These are phyloP conservation scores for Striga hermonthica DNA, from an alignment of 305 asterid genomes.

Conservation along the genomic window DNA sequence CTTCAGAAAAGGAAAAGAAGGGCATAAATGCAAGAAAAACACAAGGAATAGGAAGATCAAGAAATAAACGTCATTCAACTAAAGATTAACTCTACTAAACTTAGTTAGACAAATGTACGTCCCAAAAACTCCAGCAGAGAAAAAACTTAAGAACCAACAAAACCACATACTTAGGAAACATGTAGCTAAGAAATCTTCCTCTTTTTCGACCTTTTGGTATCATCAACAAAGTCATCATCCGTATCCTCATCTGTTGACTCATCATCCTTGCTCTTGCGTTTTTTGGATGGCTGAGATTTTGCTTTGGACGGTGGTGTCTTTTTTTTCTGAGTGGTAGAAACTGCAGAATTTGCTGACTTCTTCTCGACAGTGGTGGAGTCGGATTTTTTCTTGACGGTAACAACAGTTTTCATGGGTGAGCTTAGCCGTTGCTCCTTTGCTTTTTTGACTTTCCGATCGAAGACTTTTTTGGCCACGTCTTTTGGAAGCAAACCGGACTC, in stretches of 20 bases:
- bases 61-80: too few species aligned
- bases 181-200: slow-evolving; percentile 39
- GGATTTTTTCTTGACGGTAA: slow-evolving; percentile 48
- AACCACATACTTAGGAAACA: too few species aligned
- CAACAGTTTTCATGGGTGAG: slow-evolving; percentile 64
- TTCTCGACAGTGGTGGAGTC: slow-evolving; percentile 36
- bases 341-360: slow-evolving; percentile 38
- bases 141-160: too few species aligned
- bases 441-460: slow-evolving; percentile 55
- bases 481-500: slow-evolving; percentile 75
- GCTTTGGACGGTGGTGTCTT: slow-evolving; percentile 43
- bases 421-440: slow-evolving; percentile 55
- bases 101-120: too few species aligned
- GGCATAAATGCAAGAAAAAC: too few species aligned
- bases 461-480: slow-evolving; percentile 65
- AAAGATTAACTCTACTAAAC: too few species aligned
- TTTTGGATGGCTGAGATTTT: slow-evolving; percentile 45
- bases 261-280: slow-evolving; percentile 50
- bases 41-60: too few species aligned
- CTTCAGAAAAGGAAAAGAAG: too few species aligned
- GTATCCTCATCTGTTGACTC: slow-evolving; percentile 43
- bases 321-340: slow-evolving; percentile 40
- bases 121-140: too few species aligned
- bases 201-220: slow-evolving; percentile 41
- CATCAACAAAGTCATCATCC: slow-evolving; percentile 48